Base-by-base conservation (phyloP, 2,329 filamentous ascomycete genomes). In the Cryphonectria japonica region DNA sequence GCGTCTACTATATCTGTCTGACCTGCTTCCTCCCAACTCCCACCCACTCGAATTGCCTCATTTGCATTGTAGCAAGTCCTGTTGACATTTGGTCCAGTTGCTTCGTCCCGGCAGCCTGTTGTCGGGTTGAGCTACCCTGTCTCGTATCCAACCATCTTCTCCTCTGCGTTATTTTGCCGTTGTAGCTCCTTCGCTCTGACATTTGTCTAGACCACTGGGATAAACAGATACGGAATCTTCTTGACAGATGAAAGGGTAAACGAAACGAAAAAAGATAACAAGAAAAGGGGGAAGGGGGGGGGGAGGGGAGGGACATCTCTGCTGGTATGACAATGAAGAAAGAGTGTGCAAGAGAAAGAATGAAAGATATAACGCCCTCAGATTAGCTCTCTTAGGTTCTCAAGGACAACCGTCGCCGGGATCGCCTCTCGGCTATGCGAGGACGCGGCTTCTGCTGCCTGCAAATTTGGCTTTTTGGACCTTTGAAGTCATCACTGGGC, bases 331-430 rank as follows among this genome's bases (percentile, higher is more conserved):
- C 22, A 50, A 19, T n/a, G 5, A n/a, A 41, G 19, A 41, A 62
- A 19, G 16, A 62, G 13, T 37, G 7, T 39, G 59, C 54, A 69
- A 69, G 43, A 65, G 16, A 50, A n/a, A 50, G 22, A n/a, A 11
- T 2, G 66, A 41, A 69, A 57, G 37, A 37, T 64, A 22, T 29
- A 60, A 60, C 70, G 77, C 80, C 79, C 80, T 82, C 80, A 81
- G 80, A 81, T 81, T 78, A 82, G 80, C 80, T 82, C 80, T 82
- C 80, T 80, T 78, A 62, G 72, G 80, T 82, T 82, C 80, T 80
- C 80, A 81, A 74, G 70, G 80, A 79, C 78, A 80, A 80, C 79
- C 72, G 75, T 74, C 75, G 73, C 68, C 60, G 60, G 68, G 68
- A 54, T 64, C 75, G 34, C 61, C 64, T 69, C 68, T 69, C 63